A percentile compares a stretch with the other conserved stretches of the same genome.
These are phyloP conservation scores for Malania oleifera DNA, from an alignment of 164 flowering plant species.

Conservation along the genomic window DNA sequence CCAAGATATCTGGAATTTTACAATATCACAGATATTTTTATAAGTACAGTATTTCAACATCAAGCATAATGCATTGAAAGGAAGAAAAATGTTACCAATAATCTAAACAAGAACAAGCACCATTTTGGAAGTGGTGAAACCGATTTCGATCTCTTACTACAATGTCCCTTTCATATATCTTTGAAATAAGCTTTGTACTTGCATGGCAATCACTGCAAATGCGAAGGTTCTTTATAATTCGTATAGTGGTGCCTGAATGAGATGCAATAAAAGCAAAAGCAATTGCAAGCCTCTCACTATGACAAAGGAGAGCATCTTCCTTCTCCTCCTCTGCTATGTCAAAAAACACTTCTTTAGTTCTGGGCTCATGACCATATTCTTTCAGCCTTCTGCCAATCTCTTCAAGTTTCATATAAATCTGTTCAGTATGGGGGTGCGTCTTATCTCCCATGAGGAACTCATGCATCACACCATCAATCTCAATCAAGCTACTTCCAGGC, in stretches of 20 bases:
- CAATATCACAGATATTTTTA: too few relatives aligned
- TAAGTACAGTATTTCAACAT: too few relatives aligned
- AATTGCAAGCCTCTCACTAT: conserved; percentile 49
- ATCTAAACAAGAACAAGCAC: conserved; percentile 24
- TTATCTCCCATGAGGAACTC: conserved; percentile 38
- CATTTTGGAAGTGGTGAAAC: conserved; percentile 41
- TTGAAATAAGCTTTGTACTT: conserved; percentile 29
- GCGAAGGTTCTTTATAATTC: conserved; percentile 42
- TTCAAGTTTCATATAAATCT: conserved; percentile 29
- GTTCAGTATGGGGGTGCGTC: conserved; percentile 20
- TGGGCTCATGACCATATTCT: conserved; percentile 28
- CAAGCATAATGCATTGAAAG: too few relatives aligned
- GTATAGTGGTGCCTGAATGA: conserved; percentile 21
- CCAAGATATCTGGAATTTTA: too few relatives aligned
- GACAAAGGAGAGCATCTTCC: conserved; percentile 42
- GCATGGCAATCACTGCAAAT: conserved; percentile 40
- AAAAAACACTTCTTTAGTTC: conserved; percentile 39
- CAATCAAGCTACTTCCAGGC: conserved; percentile 41
- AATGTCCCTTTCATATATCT: conserved; percentile 29
- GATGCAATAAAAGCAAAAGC: conserved; percentile 39
- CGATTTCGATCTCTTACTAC: conserved; percentile 32
- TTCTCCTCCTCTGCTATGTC: conserved; percentile 53
- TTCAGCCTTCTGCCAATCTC: conserved; percentile 25
- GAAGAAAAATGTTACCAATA: conserved; percentile 15
- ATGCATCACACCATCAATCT: conserved; percentile 31